Evolutionary conservation across 225 moss, liverwort and hornwort species (phyloP), one percentile per base, ranked within the genome.

Genomic region (Straminergon stramineum): DNA sequence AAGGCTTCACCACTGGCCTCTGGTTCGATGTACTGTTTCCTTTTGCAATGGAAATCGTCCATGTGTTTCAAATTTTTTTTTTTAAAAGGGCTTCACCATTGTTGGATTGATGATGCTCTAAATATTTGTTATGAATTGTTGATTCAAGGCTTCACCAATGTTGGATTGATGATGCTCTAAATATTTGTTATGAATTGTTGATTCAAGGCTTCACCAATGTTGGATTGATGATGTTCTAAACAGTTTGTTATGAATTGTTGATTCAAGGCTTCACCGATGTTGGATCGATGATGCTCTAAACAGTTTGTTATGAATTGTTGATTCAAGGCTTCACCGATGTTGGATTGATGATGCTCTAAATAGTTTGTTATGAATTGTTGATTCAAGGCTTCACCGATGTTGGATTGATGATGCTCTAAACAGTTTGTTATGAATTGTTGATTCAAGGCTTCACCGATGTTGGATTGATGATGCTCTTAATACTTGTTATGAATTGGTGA

Each of bases 301-400:
- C n/a, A n/a, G n/a, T n/a, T n/a, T n/a, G 15, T 39, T 41, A 0
- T 23, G 18, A 70, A 39, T 70, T 39, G 39, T 1, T 70, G 7
- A 21, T 69, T 13, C 4, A 13, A n/a, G 22, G 21, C 68, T n/a
- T n/a, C 12, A 0, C 7, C 1, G 7, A 0, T n/a, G 23, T 41
- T 71, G 26, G 2, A 41, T 41, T 41, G 26, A 70, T 23, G 70
- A 8, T 14, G 2, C 13, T 39, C 21, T 70, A 15, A 45, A 45
- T 7, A 7, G 9, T 26, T 41, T n/a, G 7, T 70, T 39, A 4
- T 39, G 39, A 24, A 14, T 26, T 41, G 4, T 1, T 70, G 39
- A 70, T 71, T 71, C 41, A 26, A 41, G 26, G 5, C 41, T 71
- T 14, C 9, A 4, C 15, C 5, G 41, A 1, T 15, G 14, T 70